Base-by-base conservation (phyloP, 78 protist genomes). In the Planoprotostelium fungivorum region DNA sequence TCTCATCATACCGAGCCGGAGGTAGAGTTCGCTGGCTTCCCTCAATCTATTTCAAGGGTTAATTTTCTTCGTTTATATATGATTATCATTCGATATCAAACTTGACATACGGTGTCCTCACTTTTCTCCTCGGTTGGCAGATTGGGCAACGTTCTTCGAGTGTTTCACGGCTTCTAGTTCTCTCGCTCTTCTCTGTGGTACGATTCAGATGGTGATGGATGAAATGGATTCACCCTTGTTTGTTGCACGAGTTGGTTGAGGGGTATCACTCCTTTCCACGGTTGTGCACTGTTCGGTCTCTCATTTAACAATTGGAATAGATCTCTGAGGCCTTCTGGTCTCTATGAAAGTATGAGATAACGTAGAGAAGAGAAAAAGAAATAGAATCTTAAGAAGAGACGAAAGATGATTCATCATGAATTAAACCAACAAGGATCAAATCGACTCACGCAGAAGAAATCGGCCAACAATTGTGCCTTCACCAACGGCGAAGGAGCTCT, bases 1-100 rank as follows among this genome's bases (percentile, higher is more conserved):
- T 35, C 84, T 84, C 89, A 86, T 86, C 83, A 35, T 31, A 28
- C 91, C 91, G 31, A 89, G 37, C 84, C 28, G 34, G 29, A 91
- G 84, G 63, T 10, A 1, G 31, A 9, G 1, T 23, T 23, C 0
- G 34, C 37, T 29, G 34, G 88, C 63, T 0, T 35, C 37, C 35
- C 34, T 63, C 84, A 83, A 31, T 5, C 73, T 51, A 16, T 25
- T 5, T 25, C 5, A 16, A 16, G 73, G 73, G 73, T 51, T 51
- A 51, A 16, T 84, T 37, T 88, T 51, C 10, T 0, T 31, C 85
- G 28, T 38, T 25, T 31, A 29, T 34, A 34, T 31, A 0, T n/a
- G 36, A 16, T 39, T 39, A 39, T 37, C 9, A 23, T 28, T 31
- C 89, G 34, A 0, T 29, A 0, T 38, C 16, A 37, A 37, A 5